Conservation (phyloP, 192 early-diverging fungal genomes). For the Piromyces sp. region DNA sequence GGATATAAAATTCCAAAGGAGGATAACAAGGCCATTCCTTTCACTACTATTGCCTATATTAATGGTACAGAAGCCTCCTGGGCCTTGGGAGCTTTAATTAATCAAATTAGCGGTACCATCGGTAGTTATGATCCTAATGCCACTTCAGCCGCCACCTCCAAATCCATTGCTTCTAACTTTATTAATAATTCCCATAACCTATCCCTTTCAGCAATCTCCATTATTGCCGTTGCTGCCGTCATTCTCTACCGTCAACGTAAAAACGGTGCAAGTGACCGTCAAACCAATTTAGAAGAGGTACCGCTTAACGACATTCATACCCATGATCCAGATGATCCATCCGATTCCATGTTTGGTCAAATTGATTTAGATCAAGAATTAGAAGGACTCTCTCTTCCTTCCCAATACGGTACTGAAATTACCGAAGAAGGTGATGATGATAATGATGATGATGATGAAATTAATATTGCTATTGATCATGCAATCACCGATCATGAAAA, state of each 20-base stretch:
- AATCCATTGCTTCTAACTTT: not conserved
- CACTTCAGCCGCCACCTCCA: not conserved
- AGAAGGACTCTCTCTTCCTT: no score
- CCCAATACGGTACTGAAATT: no score
- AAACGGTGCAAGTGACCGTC: not conserved
- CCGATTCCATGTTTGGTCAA: no score
- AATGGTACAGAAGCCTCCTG: not conserved
- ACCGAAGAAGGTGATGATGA: no score
- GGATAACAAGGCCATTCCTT: not conserved
- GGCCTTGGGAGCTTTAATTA: not conserved
- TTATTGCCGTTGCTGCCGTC: not conserved
- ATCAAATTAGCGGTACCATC: not conserved
- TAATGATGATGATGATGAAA: no score
- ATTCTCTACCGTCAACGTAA: not conserved
- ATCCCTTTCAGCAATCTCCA: not conserved
- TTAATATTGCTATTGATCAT: no score
- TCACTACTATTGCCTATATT: not conserved
- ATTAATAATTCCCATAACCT: not conserved
- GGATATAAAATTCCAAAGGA: conserved; percentile 63
- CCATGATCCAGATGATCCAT: not conserved
- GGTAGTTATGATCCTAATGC: not conserved
- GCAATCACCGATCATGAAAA: no score
- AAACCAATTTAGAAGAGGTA: not conserved
- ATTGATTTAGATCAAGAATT: no score
- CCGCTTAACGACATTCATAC: not conserved